Conservation (phyloP, 192 early-diverging fungal species). For the Phycomyces blakesleeanus region DNA sequence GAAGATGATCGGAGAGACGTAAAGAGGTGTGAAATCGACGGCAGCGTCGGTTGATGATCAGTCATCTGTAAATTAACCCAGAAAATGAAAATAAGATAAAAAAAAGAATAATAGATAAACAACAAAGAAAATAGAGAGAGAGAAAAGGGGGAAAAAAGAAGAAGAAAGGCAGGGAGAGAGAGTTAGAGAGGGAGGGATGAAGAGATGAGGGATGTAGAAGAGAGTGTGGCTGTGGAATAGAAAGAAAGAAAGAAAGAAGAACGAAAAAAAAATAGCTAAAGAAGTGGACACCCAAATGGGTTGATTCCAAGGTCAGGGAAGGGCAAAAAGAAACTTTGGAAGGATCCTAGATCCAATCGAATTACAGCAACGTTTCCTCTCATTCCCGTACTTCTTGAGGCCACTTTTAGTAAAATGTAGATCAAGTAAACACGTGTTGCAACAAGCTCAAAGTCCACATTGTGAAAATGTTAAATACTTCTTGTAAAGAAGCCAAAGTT, state of each 20-base stretch:
- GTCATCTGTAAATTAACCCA: not conserved
- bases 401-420: slow-evolving; percentile 4
- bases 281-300: not conserved
- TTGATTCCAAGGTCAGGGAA: slow-evolving; percentile 1
- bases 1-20: slow-evolving; percentile 1
- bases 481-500: not conserved
- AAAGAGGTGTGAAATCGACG: slow-evolving; percentile 11
- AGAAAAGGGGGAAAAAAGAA: slow-evolving; percentile 1
- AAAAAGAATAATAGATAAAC: slow-evolving; percentile 3
- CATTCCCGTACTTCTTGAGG: slow-evolving; percentile 16
- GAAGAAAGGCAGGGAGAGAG: slow-evolving; percentile 5
- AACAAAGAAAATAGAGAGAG: slow-evolving; percentile 1
- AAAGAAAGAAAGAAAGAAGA: slow-evolving; percentile 12
- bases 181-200: not conserved
- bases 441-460: not conserved
- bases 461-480: not conserved
- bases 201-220: slow-evolving; percentile 1
- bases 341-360: slow-evolving; percentile 14
- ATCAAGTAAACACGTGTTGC: slow-evolving; percentile 1
- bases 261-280: not conserved
- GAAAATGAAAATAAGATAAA: not conserved
- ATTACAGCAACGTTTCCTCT: not conserved
- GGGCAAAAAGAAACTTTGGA: slow-evolving; percentile 17
- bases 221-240: not conserved
- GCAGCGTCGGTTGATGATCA: not conserved